These are phyloP conservation scores for Emericellopsis cladophorae DNA, from an alignment of 2,329 filamentous ascomycete genomes.

Conservation along the genomic window DNA sequence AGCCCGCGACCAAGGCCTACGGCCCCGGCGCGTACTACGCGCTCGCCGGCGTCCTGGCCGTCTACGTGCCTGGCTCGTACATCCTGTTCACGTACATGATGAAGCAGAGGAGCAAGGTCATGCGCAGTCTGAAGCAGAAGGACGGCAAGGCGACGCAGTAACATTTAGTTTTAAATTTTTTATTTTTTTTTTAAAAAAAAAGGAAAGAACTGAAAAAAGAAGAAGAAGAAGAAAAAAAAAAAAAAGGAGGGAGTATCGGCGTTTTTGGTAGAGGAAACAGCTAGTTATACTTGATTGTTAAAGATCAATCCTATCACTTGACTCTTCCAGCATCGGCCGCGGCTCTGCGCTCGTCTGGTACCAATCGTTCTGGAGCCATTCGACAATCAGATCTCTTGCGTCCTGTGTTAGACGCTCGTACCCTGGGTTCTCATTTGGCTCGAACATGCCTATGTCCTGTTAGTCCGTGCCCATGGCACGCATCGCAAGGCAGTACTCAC, in stretches of 20 bases:
- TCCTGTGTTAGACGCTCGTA: slow-evolving; percentile 55
- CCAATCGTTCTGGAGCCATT: slow-evolving; percentile 56
- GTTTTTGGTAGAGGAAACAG: too few species aligned
- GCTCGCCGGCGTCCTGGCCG: slow-evolving; percentile 51
- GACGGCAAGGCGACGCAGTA: slow-evolving; percentile 8
- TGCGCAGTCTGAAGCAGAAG: slow-evolving; percentile 46
- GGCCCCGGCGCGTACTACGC: slow-evolving; percentile 37
- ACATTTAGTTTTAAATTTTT: too few species aligned
- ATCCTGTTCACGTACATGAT: slow-evolving; percentile 94
- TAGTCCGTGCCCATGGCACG: slow-evolving; percentile 5
- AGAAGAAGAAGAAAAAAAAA: too few species aligned
- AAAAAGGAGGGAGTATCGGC: too few species aligned
- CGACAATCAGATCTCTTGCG: slow-evolving; percentile 50
- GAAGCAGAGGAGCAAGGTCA: slow-evolving; percentile 69
- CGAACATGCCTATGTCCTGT: slow-evolving; percentile 51
- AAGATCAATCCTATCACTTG: background rate
- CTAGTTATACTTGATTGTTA: too few species aligned
- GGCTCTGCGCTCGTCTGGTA: slow-evolving; percentile 41
- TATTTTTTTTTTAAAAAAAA: too few species aligned
- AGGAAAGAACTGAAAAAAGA: too few species aligned
- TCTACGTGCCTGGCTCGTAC: slow-evolving; percentile 76
- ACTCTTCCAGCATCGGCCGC: slow-evolving; percentile 10
- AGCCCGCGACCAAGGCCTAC: slow-evolving; percentile 37
- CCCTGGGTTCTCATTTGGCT: slow-evolving; percentile 56
- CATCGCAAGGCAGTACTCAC: slow-evolving; percentile 23